Evolutionary conservation across 345 rosid genomes (phyloP).

Genomic region (Arabidopsis suecica): DNA sequence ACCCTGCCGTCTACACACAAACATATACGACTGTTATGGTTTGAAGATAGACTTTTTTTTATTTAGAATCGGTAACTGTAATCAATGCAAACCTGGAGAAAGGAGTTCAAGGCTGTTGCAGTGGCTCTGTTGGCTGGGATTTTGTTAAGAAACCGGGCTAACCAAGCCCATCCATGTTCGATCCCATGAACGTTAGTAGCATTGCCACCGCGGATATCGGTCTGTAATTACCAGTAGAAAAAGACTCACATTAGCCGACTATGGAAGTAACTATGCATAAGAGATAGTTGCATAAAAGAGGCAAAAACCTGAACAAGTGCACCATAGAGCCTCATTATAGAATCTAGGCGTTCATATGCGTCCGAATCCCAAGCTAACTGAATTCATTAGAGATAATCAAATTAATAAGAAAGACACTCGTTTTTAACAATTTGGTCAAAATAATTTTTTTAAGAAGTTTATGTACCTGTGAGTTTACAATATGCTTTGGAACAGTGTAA

Average conservation of each 20-base stretch:
- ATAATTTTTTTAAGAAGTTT: not conserved
- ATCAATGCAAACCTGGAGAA: slow-evolving; percentile 43
- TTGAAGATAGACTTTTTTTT: not conserved
- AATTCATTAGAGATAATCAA: not conserved
- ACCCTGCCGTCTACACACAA: slow-evolving; percentile 75
- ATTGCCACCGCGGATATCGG: slow-evolving; percentile 58
- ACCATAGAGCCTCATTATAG: slow-evolving; percentile 82
- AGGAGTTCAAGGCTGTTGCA: slow-evolving; percentile 74
- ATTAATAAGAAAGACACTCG: not conserved
- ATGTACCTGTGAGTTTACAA: slow-evolving; percentile 68
- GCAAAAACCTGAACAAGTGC: slow-evolving; percentile 83
- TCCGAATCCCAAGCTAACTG: slow-evolving; percentile 77
- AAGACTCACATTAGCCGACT: slow-evolving; percentile 11
- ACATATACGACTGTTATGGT: slow-evolving; percentile 2
- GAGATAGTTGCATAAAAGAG: slow-evolving; percentile 1
- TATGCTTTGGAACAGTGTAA: slow-evolving; percentile 89
- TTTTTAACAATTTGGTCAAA: slow-evolving; percentile 3
- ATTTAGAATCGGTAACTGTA: not conserved
- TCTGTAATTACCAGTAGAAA: slow-evolving; percentile 53
- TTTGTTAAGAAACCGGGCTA: slow-evolving; percentile 68
- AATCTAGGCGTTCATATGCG: slow-evolving; percentile 65
- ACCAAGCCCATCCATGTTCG: slow-evolving; percentile 85
- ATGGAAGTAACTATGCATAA: not conserved
- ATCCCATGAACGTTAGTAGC: slow-evolving; percentile 66
- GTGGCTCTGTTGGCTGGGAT: slow-evolving; percentile 74